Evolutionary conservation across 2,329 filamentous ascomycete genomes (phyloP).

Genomic region (Aspergillus sp.): DNA sequence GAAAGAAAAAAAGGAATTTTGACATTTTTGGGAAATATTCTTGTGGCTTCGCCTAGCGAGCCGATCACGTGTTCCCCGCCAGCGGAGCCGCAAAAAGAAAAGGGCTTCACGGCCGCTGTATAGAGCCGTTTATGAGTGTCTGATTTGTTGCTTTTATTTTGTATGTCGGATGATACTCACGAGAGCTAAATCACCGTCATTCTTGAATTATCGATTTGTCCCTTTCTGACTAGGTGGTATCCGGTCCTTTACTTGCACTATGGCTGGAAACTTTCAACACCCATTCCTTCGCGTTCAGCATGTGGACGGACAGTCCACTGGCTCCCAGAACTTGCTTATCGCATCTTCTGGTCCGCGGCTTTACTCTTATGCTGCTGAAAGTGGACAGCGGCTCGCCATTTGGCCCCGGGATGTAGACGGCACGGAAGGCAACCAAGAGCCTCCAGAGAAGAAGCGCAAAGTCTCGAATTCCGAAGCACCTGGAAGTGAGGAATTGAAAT

Average conservation of each 20-base stretch:
- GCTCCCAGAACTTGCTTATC: slow-evolving; percentile 51
- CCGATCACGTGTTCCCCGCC: slow-evolving; percentile 25
- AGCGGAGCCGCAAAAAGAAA: background rate
- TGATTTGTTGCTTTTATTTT: background rate
- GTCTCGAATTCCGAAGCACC: slow-evolving; percentile 25
- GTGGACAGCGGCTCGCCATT: slow-evolving; percentile 52
- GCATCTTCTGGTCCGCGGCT: slow-evolving; percentile 68
- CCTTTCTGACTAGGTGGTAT: background rate
- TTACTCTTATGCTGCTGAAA: slow-evolving; percentile 57
- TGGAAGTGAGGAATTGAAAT: slow-evolving; percentile 7
- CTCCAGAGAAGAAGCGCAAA: slow-evolving; percentile 41
- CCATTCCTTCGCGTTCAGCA: slow-evolving; percentile 60
- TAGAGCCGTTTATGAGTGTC: background rate
- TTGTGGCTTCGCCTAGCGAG: slow-evolving; percentile 37
- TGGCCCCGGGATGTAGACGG: slow-evolving; percentile 46
- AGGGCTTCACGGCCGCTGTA: background rate
- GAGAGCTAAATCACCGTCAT: background rate
- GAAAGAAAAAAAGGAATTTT: slow-evolving; percentile 10
- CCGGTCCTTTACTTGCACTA: slow-evolving; percentile 9
- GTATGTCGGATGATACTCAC: background rate
- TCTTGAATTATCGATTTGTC: background rate
- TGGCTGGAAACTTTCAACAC: slow-evolving; percentile 29
- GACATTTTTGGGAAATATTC: slow-evolving; percentile 21
- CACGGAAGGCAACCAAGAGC: slow-evolving; percentile 25
- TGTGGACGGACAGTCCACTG: slow-evolving; percentile 20